A percentile compares a stretch with the other conserved stretches of the same genome.
These are phyloP conservation scores for Paraphaeosphaeria sporulosa DNA, from an alignment of 2,329 filamentous ascomycete species.

Conservation along the genomic window DNA sequence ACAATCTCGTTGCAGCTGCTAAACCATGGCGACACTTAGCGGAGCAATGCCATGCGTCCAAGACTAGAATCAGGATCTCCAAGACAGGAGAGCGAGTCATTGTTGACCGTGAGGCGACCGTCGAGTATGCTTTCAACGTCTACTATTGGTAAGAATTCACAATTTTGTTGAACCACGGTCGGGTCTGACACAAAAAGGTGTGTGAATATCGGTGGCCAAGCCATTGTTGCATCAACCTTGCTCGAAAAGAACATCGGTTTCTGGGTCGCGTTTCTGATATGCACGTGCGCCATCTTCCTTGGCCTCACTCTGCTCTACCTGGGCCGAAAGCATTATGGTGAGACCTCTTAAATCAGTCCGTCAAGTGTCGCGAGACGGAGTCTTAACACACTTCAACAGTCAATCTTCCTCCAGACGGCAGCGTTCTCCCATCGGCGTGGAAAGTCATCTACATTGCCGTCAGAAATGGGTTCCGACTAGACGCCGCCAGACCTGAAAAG, in stretches of 20 bases:
- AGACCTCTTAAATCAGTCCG: conserved; percentile 3
- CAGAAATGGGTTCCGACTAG: not conserved
- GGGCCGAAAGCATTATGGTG: conserved; percentile 15
- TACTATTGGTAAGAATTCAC: conserved; percentile 35
- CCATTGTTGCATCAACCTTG: conserved; percentile 63
- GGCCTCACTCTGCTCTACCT: conserved; percentile 25
- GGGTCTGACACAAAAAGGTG: conserved; percentile 14
- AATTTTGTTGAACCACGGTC: not conserved
- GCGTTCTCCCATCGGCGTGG: not conserved
- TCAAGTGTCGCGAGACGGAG: not conserved
- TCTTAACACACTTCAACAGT: not conserved
- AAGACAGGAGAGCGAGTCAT: conserved; percentile 32
- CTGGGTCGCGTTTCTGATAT: conserved; percentile 69
- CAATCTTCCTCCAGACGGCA: not conserved
- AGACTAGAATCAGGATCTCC: conserved; percentile 18
- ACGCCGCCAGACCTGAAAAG: not conserved
- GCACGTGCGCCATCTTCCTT: conserved; percentile 65
- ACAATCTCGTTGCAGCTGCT: not conserved
- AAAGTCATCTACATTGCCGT: not conserved
- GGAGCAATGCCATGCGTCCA: conserved; percentile 28
- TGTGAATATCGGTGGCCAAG: conserved; percentile 70
- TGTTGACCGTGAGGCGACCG: conserved; percentile 26
- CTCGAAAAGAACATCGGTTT: conserved; percentile 73
- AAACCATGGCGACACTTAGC: conserved; percentile 14
- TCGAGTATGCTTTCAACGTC: conserved; percentile 38